These are phyloP conservation scores for Elaeagnus macrophylla DNA, from an alignment of 306 rosid species.

Conservation along the genomic window DNA sequence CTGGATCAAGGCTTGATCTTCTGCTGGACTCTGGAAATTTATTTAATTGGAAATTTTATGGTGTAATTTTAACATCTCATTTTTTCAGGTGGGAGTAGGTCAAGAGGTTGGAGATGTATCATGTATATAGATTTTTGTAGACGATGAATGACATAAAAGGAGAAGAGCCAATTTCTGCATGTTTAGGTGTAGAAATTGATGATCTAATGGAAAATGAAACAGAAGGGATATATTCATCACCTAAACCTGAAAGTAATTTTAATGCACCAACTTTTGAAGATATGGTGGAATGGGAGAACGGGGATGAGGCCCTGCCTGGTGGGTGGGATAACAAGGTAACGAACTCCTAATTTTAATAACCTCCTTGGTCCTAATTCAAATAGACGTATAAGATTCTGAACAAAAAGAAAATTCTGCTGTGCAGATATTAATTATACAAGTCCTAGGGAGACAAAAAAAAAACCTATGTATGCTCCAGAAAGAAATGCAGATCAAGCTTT, in stretches of 20 bases:
- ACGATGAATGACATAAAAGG: slow-evolving; percentile 46
- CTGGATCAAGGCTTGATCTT: slow-evolving; percentile 80
- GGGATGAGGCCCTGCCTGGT: not conserved
- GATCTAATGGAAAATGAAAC: slow-evolving; percentile 51
- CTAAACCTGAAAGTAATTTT: slow-evolving; percentile 10
- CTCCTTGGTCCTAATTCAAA: too few relatives aligned
- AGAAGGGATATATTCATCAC: slow-evolving; percentile 43
- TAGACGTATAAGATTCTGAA: too few relatives aligned
- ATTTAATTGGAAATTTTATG: slow-evolving; percentile 7
- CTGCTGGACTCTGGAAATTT: slow-evolving; percentile 76
- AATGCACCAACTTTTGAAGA: slow-evolving; percentile 10
- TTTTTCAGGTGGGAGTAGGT: slow-evolving; percentile 42
- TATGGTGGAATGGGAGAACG: too few relatives aligned
- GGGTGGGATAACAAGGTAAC: not conserved
- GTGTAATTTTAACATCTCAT: slow-evolving; percentile 9
- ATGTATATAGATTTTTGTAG: slow-evolving; percentile 56
- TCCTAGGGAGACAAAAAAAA: too few relatives aligned
- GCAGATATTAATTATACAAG: too few relatives aligned
- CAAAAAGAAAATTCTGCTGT: too few relatives aligned
- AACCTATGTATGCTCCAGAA: too few relatives aligned
- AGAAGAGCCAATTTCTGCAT: slow-evolving; percentile 48
- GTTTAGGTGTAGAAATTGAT: slow-evolving; percentile 72
- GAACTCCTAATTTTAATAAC: too few relatives aligned
- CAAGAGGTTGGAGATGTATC: slow-evolving; percentile 62
- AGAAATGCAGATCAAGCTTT: too few relatives aligned